Evolutionary conservation across 2,329 filamentous ascomycete genomes (phyloP), one percentile per base, ranked within the genome.

Genomic region (Sporothrix brasiliensis): DNA sequence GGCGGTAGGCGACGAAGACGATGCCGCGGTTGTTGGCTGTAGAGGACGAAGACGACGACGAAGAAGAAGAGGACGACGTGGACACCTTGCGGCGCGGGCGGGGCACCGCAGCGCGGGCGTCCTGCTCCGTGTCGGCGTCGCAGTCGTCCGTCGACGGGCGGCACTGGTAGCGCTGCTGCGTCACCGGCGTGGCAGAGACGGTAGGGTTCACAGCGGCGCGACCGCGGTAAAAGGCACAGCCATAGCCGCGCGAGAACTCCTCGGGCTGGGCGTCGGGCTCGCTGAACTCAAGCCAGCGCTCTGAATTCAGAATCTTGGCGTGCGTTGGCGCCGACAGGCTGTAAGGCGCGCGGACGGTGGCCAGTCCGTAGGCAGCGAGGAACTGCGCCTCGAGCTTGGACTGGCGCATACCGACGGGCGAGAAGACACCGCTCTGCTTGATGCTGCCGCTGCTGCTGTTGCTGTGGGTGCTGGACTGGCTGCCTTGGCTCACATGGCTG

Each of bases 1-100:
- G 83, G 27, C 85, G 81, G 73, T 87, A 87, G 0, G 84, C 86
- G 0, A 85, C 85, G 69, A 88, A 88, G 5, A 87, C 82, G 70
- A 88, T 84, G 60, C 85, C 86, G 44, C 84, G 81, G 73, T 86
- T 83, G 67, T 80, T 79, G 24, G n/a, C 14, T 10, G n/a, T 27
- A 14, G 27, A 30, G 5, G 39, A 14, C 41, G 34, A 19, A 19
- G 61, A 9, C 7, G 41, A 44, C 41, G 41, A 44, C 9, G 41
- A 44, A 3, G 41, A 44, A 2, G 41, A 44, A 14, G 41, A 44
- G 3, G 41, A 44, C 11, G 41, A 44, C 13, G 58, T 63, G 3
- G 10, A 21, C 3, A 21, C 56, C 63, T 68, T 49, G 66, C 56
- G 58, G 67, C 49, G 30, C 14, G 49, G 27, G 11, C 63, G 67